These are phyloP conservation scores for Endotrypanum monterogeii DNA, from an alignment of 208 protist genomes.

Conservation along the genomic window DNA sequence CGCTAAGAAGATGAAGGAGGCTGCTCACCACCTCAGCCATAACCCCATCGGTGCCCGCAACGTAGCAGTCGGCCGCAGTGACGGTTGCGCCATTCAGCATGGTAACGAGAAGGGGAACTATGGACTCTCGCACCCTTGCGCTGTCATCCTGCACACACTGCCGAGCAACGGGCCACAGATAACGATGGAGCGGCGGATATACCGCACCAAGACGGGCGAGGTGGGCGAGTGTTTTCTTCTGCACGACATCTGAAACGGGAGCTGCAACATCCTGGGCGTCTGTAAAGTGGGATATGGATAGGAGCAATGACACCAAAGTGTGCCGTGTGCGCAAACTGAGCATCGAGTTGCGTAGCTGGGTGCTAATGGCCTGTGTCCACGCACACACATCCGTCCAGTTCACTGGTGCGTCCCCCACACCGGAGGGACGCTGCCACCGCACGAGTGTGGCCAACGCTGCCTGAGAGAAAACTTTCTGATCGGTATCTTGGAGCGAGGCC, in stretches of 20 bases:
- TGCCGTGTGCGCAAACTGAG: slow-evolving; percentile 49
- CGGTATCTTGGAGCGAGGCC: slow-evolving; percentile 28
- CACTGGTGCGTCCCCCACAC: background rate
- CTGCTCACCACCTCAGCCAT: slow-evolving; percentile 63
- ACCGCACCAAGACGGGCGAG: slow-evolving; percentile 52
- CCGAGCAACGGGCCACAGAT: slow-evolving; percentile 72
- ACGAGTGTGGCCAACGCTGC: slow-evolving; percentile 10
- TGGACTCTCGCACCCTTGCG: slow-evolving; percentile 75
- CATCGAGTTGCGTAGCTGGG: slow-evolving; percentile 43
- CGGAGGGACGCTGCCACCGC: slow-evolving; percentile 11
- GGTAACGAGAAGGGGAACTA: slow-evolving; percentile 72
- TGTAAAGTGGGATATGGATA: slow-evolving; percentile 66
- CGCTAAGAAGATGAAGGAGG: slow-evolving; percentile 72
- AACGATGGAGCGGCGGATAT: slow-evolving; percentile 58
- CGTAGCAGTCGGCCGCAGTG: slow-evolving; percentile 1
- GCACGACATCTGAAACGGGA: slow-evolving; percentile 41
- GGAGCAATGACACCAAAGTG: slow-evolving; percentile 56
- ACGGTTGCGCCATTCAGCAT: slow-evolving; percentile 39
- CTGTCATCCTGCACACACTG: slow-evolving; percentile 72
- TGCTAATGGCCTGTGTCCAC: slow-evolving; percentile 43
- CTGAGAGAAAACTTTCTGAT: slow-evolving; percentile 4
- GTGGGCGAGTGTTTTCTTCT: slow-evolving; percentile 53
- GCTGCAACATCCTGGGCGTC: slow-evolving; percentile 42
- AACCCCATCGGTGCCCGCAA: slow-evolving; percentile 5
- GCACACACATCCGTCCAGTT: slow-evolving; percentile 37